Percentiles rank a stretch among this genome's conserved stretches.
phyloP scores from a whole-genome alignment of 345 rosid species.

The Streptanthus diversifolius region DNA sequence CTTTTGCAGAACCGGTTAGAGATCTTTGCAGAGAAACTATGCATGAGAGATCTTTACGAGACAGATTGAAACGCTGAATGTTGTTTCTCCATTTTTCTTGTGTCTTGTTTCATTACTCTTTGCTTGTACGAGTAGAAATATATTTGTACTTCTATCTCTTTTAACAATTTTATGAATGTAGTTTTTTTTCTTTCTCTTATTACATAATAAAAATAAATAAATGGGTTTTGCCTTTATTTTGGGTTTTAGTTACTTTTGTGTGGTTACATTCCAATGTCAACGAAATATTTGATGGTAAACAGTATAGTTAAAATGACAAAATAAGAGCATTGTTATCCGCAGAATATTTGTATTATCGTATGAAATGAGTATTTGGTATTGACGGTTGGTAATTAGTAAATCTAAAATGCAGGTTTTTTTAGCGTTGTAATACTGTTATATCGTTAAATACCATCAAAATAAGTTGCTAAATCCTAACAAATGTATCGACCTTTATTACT shows the following conservation, averaged over 20 bases:
- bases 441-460: too few species aligned
- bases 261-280: constrained; percentile 4
- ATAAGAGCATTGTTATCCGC: background rate
- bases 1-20: background rate
- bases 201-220: background rate
- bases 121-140: constrained; percentile 21
- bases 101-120: background rate
- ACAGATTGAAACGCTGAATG: background rate
- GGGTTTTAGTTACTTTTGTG: background rate
- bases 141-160: constrained; percentile 17
- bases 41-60: constrained; percentile 26
- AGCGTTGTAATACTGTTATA: too few species aligned
- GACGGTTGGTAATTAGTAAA: too few species aligned
- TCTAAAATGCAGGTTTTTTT: too few species aligned
- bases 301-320: background rate
- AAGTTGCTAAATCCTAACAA: too few species aligned
- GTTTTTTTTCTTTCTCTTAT: background rate
- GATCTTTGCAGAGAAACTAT: constrained; percentile 7
- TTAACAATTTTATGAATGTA: constrained; percentile 4
- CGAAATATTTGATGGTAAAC: background rate
- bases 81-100: background rate
- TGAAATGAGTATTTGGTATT: background rate
- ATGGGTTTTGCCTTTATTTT: background rate
- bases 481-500: too few species aligned
- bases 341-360: too few species aligned